Evolutionary conservation across 495 filamentous ascomycete genomes (phyloP).

Genomic region (Penicillium steckii): DNA sequence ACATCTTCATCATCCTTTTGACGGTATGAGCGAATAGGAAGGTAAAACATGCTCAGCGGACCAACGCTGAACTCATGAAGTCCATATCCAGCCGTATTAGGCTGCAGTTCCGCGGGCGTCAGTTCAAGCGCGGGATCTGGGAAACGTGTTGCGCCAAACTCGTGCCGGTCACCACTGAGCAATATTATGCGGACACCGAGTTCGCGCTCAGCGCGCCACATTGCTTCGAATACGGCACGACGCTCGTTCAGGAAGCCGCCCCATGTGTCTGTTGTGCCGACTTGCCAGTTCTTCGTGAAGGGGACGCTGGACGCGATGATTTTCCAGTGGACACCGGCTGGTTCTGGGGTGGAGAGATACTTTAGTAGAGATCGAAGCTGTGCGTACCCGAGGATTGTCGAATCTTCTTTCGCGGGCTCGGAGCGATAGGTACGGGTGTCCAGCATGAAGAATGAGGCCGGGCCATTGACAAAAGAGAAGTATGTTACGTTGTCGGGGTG

Average conservation of each 20-base stretch:
- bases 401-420: constrained; percentile 57
- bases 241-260: constrained; percentile 83
- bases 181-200: constrained; percentile 77
- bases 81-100: constrained; percentile 43
- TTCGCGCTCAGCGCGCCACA: constrained; percentile 76
- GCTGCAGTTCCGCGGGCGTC: constrained; percentile 16
- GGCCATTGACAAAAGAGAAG: constrained; percentile 83
- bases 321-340: constrained; percentile 85
- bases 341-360: constrained; percentile 69
- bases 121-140: constrained; percentile 58
- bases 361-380: constrained; percentile 78
- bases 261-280: constrained; percentile 86
- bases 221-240: constrained; percentile 74
- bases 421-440: constrained; percentile 87
- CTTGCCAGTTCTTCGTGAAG: constrained; percentile 95
- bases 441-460: constrained; percentile 90
- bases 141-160: constrained; percentile 91
- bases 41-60: constrained; percentile 88
- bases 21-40: constrained; percentile 78
- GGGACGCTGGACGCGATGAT: constrained; percentile 84
- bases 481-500: constrained; percentile 64
- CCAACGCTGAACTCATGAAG: constrained; percentile 88
- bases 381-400: constrained; percentile 80
- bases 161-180: constrained; percentile 86
- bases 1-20: constrained; percentile 79